Evolutionary conservation across 768 basidiomycete species (phyloP), one percentile per base, ranked within the genome.

Genomic region (Chiua virens): DNA sequence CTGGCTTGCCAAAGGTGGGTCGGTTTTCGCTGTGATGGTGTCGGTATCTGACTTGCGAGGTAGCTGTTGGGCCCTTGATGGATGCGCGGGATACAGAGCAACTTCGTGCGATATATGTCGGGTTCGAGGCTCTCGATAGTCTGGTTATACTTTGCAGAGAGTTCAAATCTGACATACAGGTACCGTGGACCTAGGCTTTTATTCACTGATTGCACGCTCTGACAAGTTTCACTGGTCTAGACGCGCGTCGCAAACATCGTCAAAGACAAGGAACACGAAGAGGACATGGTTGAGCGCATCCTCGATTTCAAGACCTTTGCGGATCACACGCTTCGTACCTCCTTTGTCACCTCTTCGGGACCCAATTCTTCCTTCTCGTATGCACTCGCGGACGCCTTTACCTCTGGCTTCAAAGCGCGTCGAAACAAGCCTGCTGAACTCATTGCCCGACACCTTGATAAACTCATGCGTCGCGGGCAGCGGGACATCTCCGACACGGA

Each of bases 391-490:
- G 87, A 90, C 48, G 87, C 87, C 1, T 94, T 95, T 68, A 68
- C 77, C 4, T 71, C 61, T 25, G 90, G 87, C 21, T 93, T 94
- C 74, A 85, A 85, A 65, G 76, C 79, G 3, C 81, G 87, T 38
- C 79, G 84, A 25, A 86, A 83, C 62, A 93, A 90, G 62, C 92
- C 92, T 8, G 92, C 94, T 0, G 93, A 96, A 69, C 85, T 93
- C 82, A 87, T 95, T 47, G 97, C 97, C 15, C 92, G 89, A 64
- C 82, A 92, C 66, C 75, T 98, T 42, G 95, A 98, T 69, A 79
- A 77, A 42, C 81, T 86, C 20, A 88, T 98, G 87, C 81, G 94
- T 40, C 83, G 81, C 51, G 95, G 96, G 0, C 92, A 96, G 66
- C 84, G 85, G 30, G 76, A 79, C 10, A 72, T 77, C 47, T 79